Percentiles rank a stretch among this genome's conserved stretches.
phyloP scores from a whole-genome alignment of 768 basidiomycete genomes.

The Trametes sanguinea region DNA sequence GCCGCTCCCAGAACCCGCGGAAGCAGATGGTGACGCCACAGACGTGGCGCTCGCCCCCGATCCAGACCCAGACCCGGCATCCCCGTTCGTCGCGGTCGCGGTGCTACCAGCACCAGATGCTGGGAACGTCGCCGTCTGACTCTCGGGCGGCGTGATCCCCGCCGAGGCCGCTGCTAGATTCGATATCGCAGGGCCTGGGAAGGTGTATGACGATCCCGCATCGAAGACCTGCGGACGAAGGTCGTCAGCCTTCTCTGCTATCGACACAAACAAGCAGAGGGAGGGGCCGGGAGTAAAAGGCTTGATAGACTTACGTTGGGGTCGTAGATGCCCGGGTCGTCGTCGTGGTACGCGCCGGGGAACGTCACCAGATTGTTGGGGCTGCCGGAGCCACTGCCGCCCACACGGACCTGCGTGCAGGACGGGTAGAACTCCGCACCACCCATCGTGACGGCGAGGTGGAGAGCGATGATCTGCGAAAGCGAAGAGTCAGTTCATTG shows the following conservation, averaged over 20 bases:
- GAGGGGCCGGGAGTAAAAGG: too few species aligned
- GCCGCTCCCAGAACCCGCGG: conserved; percentile 5
- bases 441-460: conserved; percentile 54
- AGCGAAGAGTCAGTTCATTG: not conserved
- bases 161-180: conserved; percentile 25
- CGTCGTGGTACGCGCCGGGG: conserved; percentile 75
- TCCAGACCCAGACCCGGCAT: conserved; percentile 7
- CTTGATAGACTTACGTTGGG: conserved; percentile 38
- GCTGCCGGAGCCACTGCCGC: conserved; percentile 53
- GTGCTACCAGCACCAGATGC: conserved; percentile 17
- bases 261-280: too few species aligned
- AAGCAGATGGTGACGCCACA: conserved; percentile 11
- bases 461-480: conserved; percentile 64
- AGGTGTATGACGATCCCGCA: conserved; percentile 28
- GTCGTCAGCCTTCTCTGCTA: not conserved
- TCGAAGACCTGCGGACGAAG: conserved; percentile 25
- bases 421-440: conserved; percentile 83
- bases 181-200: conserved; percentile 33
- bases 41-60: conserved; percentile 2
- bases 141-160: conserved; percentile 12
- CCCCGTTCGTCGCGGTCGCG: not conserved
- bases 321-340: conserved; percentile 72
- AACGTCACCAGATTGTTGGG: conserved; percentile 56
- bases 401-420: conserved; percentile 57
- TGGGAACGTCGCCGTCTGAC: conserved; percentile 23